These are phyloP conservation scores for Kuraishia borneana DNA, from an alignment of 805 yeast genomes.

Conservation along the genomic window DNA sequence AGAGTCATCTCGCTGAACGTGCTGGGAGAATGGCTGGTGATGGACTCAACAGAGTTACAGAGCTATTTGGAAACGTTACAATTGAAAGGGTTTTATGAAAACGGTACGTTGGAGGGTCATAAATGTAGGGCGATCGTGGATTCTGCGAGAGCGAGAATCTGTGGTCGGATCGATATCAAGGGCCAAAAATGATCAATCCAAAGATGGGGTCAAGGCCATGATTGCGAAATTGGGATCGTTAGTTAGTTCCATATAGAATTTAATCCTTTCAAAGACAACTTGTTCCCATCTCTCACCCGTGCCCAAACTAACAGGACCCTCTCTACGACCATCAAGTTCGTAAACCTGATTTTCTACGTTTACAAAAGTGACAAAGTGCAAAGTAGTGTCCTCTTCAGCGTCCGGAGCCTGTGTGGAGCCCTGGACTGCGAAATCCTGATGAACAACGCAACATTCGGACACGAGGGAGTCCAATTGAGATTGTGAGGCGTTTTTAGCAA, in stretches of 20 bases:
- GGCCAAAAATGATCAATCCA: conserved; percentile 52
- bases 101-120: conserved; percentile 14
- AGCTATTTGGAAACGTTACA: conserved; percentile 13
- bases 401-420: conserved; percentile 64
- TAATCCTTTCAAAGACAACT: conserved; percentile 41
- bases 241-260: conserved; percentile 54
- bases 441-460: conserved; percentile 1
- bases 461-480: conserved; percentile 11
- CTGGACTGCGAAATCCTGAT: conserved; percentile 24
- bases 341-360: conserved; percentile 44
- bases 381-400: conserved; percentile 37
- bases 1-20: conserved; percentile 24
- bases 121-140: conserved; percentile 13
- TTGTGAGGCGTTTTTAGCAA: conserved; percentile 7
- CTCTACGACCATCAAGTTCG: conserved; percentile 84
- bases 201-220: conserved; percentile 60
- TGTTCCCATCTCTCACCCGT: conserved; percentile 30
- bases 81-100: conserved; percentile 19
- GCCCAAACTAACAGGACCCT: conserved; percentile 63
- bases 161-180: conserved; percentile 71
- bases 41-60: not conserved
- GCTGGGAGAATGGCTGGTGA: not conserved
- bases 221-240: conserved; percentile 61
- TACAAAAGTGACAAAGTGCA: conserved; percentile 73
- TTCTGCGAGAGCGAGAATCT: conserved; percentile 16